Conservation (phyloP, 78 protist genomes). For the Cavenderia fasciculata region DNA sequence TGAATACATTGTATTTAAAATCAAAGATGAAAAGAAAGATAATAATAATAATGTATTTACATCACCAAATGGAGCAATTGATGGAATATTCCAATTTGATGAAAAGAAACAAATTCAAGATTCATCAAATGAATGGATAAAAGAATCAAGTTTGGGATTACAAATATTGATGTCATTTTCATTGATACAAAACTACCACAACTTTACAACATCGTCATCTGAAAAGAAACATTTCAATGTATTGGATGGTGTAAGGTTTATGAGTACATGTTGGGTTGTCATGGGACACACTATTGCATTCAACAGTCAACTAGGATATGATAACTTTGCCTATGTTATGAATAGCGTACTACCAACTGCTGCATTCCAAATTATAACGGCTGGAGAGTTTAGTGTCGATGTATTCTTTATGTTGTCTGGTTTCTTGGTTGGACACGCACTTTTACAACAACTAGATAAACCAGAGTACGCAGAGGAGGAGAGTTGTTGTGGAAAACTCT, state of each 20-base stretch:
- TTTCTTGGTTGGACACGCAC: slow-evolving; percentile 13
- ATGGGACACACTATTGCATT: slow-evolving; percentile 50
- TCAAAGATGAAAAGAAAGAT: too few species aligned
- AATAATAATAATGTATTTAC: too few species aligned
- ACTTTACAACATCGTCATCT: background rate
- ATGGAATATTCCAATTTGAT: too few species aligned
- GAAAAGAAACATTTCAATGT: slow-evolving; percentile 7
- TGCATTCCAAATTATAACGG: slow-evolving; percentile 33
- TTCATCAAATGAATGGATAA: too few species aligned
- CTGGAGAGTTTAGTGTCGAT: slow-evolving; percentile 70
- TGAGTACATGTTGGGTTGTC: slow-evolving; percentile 42
- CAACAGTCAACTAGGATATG: slow-evolving; percentile 30
- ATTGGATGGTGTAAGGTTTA: slow-evolving; percentile 51
- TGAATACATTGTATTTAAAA: slow-evolving; percentile 18
- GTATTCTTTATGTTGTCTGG: slow-evolving; percentile 56
- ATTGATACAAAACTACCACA: slow-evolving; percentile 9
- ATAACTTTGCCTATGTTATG: slow-evolving; percentile 2
- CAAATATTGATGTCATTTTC: slow-evolving; percentile 12
- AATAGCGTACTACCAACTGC: background rate
- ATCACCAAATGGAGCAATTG: too few species aligned
- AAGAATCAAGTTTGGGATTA: too few species aligned
- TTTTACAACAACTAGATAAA: slow-evolving; percentile 15
- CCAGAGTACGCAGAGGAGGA: background rate
- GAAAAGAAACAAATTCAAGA: background rate
- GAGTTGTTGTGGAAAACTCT: too few species aligned